Conservation (phyloP, 768 basidiomycete species). For the Cystobasidium onofrii region DNA sequence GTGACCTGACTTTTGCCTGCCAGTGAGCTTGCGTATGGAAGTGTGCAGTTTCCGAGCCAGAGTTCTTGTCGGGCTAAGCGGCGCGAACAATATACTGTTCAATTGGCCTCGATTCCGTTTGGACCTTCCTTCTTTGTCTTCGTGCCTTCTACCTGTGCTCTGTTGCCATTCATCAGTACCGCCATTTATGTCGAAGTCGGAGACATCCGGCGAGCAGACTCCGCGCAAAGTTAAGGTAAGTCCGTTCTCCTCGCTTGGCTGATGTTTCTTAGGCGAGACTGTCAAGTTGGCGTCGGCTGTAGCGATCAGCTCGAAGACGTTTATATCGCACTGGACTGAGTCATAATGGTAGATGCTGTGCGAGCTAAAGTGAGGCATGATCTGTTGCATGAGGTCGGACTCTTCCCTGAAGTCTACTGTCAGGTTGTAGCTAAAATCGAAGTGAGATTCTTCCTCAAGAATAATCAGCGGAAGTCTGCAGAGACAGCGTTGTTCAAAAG, state of each 20-base stretch:
- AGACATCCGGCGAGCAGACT: too few relatives aligned
- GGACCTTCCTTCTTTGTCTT: neutral
- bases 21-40: neutral
- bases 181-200: too few relatives aligned
- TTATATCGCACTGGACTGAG: neutral
- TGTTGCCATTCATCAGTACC: too few relatives aligned
- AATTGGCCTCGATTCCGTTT: neutral
- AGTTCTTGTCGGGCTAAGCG: neutral
- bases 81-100: neutral
- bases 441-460: neutral
- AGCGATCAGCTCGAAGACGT: conserved; percentile 7
- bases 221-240: neutral
- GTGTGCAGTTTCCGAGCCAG: neutral
- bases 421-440: neutral
- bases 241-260: neutral
- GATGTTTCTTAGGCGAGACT: neutral
- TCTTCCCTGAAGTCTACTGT: neutral
- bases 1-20: neutral
- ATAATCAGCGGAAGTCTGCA: neutral
- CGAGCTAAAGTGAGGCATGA: neutral
- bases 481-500: too few relatives aligned
- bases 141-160: too few relatives aligned
- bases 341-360: neutral
- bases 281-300: neutral
- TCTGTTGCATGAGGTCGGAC: neutral